Base-by-base conservation (phyloP, 1,284 basidiomycete genomes). In the Ceratobasidium sp. region DNA sequence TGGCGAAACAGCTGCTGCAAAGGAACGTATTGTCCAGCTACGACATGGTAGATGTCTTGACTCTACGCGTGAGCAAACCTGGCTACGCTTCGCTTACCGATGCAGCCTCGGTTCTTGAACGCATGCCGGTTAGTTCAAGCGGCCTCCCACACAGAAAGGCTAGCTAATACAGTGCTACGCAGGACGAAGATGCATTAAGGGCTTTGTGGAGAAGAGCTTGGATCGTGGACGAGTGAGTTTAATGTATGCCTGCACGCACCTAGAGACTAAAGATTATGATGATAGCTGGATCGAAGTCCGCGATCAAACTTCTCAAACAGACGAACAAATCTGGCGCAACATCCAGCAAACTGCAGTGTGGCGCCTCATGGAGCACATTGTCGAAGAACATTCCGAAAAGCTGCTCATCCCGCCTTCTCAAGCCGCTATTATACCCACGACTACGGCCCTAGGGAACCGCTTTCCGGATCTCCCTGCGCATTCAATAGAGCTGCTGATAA, bases 31-130 rank as follows among this genome's bases (percentile, higher is more conserved):
- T 95, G 77, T 88, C 89, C 20, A 86, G 90, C 16, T 93, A 95
- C 81, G 92, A 93, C 79, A 84, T 88, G 16, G 89, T 91, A 20
- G 94, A 95, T 80, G 84, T 93, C 6, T 83, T 95, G 80, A 92
- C 91, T 6, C 82, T 94, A 77, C 59, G 71, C 6, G 50, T 75
- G 18, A 75, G 71, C 50, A 93, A 93, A 82, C 71, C 77, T n/a
- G 46, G 46, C 20, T 67, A 64, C 23, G 54, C 64, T 35, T 60
- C 65, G 20, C 55, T 75, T 41, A 79, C 50, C 23, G 71, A 79
- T 38, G 79, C 77, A 7, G 73, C 67, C 44, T 78, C 64, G 16
- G 77, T 78, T 38, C 69, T 77, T 27, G 57, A 67, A 18, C 64
- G 64, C 10, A 70, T 66, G n/a, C 70, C 52, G 41, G 69, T 71